These are phyloP conservation scores for Endogone sp. DNA, from an alignment of 192 early-diverging fungal genomes.

Conservation along the genomic window DNA sequence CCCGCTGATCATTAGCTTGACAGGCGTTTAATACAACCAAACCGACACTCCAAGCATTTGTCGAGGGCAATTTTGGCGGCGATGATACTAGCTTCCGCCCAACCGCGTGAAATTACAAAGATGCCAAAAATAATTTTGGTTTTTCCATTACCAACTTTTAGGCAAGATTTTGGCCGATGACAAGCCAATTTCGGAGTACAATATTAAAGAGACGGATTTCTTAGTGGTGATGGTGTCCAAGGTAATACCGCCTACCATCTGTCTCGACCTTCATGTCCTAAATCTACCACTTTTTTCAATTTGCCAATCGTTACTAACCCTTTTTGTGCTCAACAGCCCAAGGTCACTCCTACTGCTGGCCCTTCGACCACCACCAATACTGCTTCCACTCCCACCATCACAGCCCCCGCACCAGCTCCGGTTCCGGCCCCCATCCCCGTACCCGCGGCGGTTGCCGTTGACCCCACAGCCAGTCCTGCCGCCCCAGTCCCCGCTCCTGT, in stretches of 20 bases:
- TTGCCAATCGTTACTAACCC: too few species aligned
- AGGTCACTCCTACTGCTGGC: conserved; percentile 27
- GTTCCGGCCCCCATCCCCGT: conserved; percentile 36
- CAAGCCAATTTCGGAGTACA: conserved; percentile 66
- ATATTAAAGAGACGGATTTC: conserved; percentile 89
- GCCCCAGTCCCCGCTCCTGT: conserved; percentile 38
- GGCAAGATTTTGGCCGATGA: conserved; percentile 87
- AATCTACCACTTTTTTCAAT: too few species aligned
- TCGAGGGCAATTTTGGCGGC: too few species aligned
- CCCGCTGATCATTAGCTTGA: too few species aligned
- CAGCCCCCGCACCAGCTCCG: conserved; percentile 33
- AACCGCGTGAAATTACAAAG: too few species aligned
- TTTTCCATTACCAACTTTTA: conserved; percentile 20
- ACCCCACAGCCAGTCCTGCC: conserved; percentile 31
- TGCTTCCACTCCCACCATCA: conserved; percentile 24
- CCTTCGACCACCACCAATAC: conserved; percentile 18
- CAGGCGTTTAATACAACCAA: too few species aligned
- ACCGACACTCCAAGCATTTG: too few species aligned
- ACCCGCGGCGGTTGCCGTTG: conserved; percentile 33
- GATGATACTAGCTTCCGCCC: too few species aligned
- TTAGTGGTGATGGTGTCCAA: conserved; percentile 94
- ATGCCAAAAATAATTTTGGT: conserved; percentile 1
- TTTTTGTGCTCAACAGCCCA: too few species aligned
- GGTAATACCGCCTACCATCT: conserved; percentile 34
- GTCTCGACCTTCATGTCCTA: not conserved